Evolutionary conservation across 2,329 filamentous ascomycete species (phyloP), one percentile per base, ranked within the genome.

Genomic region (Coniochaeta prunicola): DNA sequence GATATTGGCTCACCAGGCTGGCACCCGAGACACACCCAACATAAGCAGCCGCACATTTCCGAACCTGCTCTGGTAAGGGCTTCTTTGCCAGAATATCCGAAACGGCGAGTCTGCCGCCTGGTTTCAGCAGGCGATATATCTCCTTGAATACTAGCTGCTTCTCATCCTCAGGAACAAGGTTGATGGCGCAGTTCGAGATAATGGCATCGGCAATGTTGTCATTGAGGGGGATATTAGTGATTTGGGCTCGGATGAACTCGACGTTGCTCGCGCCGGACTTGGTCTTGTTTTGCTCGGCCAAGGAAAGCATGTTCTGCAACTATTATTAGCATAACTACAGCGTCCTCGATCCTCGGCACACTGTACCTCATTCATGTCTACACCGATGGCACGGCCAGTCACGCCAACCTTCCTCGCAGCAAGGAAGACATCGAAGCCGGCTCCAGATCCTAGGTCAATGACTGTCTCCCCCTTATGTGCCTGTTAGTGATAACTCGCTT

Each of bases 151-250:
- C 82, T 0, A 72, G 60, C 6, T 71, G 74, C 65, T 85, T 86
- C 10, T 86, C 80, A 0, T 61, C 59, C 9, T 70, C 66, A 0
- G 81, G 82, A 1, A 86, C 79, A 0, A 86, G 78, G 62, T 86
- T 86, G 60, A 87, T 71, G 28, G 85, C 83, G 60, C 84, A 88
- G 69, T 88, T 88, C 62, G 78, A 82, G 62, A 87, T 84, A 59
- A 88, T 77, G 64, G 80, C 80, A 68, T 86, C 76, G 19, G 76
- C 79, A 17, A 66, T 77, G 9, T 61, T 64, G 10, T 69, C 63
- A 1, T 71, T 66, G 0, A 86, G 69, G 0, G 76, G 69, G 21
- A 85, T 77, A 3, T 70, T 63, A 0, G 79, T 84, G 64, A 87
- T 85, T 19, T 65, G 66, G 2, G 75, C 71, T 60, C 83, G 69